Evolutionary conservation across 345 rosid species (phyloP), one percentile per base, ranked within the genome.

Genomic region (Streptanthus diversifolius): DNA sequence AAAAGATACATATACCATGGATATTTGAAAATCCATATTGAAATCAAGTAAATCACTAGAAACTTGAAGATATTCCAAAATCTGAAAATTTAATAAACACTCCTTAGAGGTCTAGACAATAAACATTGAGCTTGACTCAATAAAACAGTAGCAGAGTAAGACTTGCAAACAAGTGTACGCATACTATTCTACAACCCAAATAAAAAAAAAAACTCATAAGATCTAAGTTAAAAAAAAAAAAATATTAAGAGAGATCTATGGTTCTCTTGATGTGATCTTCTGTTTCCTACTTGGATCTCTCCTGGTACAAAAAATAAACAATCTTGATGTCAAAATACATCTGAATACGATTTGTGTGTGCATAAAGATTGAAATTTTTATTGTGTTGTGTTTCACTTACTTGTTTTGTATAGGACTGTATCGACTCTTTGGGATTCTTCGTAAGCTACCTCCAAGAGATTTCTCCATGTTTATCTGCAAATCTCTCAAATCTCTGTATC

Each of bases 391-490:
- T 29, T 25, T 40, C 24, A 68, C 74, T 63, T 53, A 76, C 75
- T 58, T 57, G 80, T 76, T 76, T 30, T 76, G 80, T 76, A 70
- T 70, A 3, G 75, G 80, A 45, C 74, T 76, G 17, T 33, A 77
- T 3, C 72, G 45, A 77, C 76, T 77, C 37, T 62, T 63, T 37
- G 80, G 80, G 53, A 77, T 63, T 64, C 21, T 64, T 39, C 80
- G 17, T 30, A 75, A 75, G 74, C 74, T 68, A 63, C 66, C 76
- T 56, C 66, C 64, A 36, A 35, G 5, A 63, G 54, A 27, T 8
- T 63, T 68, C 14, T 52, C 43, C 12, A 68, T 68, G 36, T 27
- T 44, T 54, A 54, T 62, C 21, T 69, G 33, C 47, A 77, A 70
- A 70, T 49, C 21, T 48, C 25, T 59, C 66, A 70, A 47, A 59